Evolutionary conservation across 73 alveolate genomes (phyloP).

Genomic region (Blepharisma stoltei): DNA sequence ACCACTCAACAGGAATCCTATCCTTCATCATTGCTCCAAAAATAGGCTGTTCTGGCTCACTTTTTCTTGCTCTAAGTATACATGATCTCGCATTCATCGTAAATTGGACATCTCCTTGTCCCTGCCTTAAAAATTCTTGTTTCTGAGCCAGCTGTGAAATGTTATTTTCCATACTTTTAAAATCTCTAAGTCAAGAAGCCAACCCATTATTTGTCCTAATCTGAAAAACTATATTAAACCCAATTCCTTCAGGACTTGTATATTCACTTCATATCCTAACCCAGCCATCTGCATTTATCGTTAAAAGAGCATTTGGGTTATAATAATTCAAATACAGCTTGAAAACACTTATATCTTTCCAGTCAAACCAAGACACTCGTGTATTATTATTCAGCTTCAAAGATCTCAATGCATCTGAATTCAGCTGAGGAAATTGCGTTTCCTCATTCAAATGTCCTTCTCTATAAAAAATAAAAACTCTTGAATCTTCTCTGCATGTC

Average conservation of each 20-base stretch:
- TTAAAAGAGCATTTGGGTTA: conserved; percentile 1
- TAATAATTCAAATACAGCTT: conserved; percentile 15
- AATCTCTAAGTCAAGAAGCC: conserved; percentile 17
- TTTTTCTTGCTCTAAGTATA: background rate
- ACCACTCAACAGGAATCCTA: conserved; percentile 24
- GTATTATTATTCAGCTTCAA: background rate
- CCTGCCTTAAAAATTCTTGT: background rate
- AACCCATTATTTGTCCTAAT: conserved; percentile 6
- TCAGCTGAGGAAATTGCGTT: too few species aligned
- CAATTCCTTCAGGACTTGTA: conserved; percentile 13
- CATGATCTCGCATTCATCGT: background rate
- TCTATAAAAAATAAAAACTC: background rate
- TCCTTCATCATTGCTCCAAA: conserved; percentile 24
- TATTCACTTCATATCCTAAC: conserved; percentile 16
- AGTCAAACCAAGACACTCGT: background rate
- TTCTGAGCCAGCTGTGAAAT: background rate
- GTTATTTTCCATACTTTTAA: background rate
- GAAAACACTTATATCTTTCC: background rate
- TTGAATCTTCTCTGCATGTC: background rate
- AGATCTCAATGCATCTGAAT: too few species aligned
- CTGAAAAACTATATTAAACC: conserved; percentile 25
- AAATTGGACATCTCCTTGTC: background rate
- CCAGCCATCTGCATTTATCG: conserved; percentile 13
- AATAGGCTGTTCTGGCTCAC: conserved; percentile 1
- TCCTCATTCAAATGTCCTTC: background rate